Base-by-base conservation (phyloP, 306 rosid species). In the Quillaja saponaria region DNA sequence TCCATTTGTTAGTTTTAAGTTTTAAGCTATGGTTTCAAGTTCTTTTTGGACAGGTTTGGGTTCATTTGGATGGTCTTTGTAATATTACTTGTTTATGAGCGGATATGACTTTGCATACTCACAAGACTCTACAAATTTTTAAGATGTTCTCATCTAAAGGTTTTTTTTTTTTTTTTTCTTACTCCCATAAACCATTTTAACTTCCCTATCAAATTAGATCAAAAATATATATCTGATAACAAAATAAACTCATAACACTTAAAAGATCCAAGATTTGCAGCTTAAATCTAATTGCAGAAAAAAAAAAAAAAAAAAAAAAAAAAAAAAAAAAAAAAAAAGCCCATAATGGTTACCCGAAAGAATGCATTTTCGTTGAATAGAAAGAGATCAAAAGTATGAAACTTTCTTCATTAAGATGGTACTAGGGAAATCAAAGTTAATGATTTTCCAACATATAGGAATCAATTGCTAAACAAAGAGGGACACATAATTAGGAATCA, bases 321-420 rank as follows among this genome's bases (percentile, higher is more conserved):
- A n/a, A n/a, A n/a, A n/a, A n/a, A n/a, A n/a, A n/a, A n/a, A n/a
- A n/a, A n/a, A n/a, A n/a, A n/a, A n/a, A n/a, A n/a, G n/a, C n/a
- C 55, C 66, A 31, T 13, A 21, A 25, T 44, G 55, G 50, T 75
- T 75, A 75, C 80, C 80, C 49, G 62, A 34, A 41, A 48, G 37
- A 4, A 40, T 40, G 3, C 49, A 34, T 14, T 62, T 8, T 40
- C 21, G 34, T 25, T 13, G 47, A 40, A 39, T 12, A 10, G 38
- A 51, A 44, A 66, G 51, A 59, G 41, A 58, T 31, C 47, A 60
- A 8, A 57, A 41, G 8, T 55, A 37, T 9, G 8, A 15, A n/a
- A 48, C 55, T 46, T 19, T 67, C 49, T n/a, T 20, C 14, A 15
- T 25, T 35, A 35, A 18, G 39, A 49, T 14, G 15, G 25, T 39